Percentiles rank a stretch among this genome's conserved stretches.
Conservation (phyloP, 352 stramenopile genomes). For the Phytopythium kandeliae region DNA sequence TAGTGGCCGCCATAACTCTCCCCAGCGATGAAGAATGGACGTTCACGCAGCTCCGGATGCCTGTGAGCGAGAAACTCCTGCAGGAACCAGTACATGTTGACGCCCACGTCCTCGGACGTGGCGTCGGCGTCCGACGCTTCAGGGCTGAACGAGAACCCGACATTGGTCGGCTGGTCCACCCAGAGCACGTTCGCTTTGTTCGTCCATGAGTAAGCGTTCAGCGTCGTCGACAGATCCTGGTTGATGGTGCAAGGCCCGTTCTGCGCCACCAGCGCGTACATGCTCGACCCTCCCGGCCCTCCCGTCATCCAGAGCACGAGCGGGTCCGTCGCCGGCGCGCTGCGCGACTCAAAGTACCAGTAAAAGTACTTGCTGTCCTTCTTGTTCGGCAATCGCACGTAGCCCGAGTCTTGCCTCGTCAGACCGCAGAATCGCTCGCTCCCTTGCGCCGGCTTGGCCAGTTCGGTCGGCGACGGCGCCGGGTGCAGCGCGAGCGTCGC, state of each 20-base stretch:
- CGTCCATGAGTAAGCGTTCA: conserved; percentile 93
- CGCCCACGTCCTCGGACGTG: conserved; percentile 88
- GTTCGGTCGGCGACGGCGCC: too few species aligned
- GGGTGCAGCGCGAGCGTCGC: too few species aligned
- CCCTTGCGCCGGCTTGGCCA: conserved; percentile 48
- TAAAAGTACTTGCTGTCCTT: conserved; percentile 97
- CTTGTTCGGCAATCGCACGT: too few species aligned
- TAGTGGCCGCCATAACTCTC: conserved; percentile 95
- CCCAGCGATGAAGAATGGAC: conserved; percentile 92
- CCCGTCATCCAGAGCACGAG: conserved; percentile 98
- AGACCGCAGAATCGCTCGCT: conserved; percentile 60
- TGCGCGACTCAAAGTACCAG: conserved; percentile 94
- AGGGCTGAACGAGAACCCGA: conserved; percentile 93
- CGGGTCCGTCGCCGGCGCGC: conserved; percentile 79
- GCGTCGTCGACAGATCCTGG: conserved; percentile 79
- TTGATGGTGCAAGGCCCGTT: conserved; percentile 96
- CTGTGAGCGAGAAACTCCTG: conserved; percentile 92
- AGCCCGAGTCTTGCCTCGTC: too few species aligned
- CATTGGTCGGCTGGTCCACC: conserved; percentile 94
- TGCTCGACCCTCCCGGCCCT: conserved; percentile 92
- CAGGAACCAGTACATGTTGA: conserved; percentile 96
- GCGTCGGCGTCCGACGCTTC: conserved; percentile 88
- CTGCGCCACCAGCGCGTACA: conserved; percentile 91
- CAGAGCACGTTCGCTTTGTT: conserved; percentile 93
- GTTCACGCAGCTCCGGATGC: conserved; percentile 85